Evolutionary conservation across 2,329 filamentous ascomycete species (phyloP).

Genomic region (Colletotrichum somersetense): DNA sequence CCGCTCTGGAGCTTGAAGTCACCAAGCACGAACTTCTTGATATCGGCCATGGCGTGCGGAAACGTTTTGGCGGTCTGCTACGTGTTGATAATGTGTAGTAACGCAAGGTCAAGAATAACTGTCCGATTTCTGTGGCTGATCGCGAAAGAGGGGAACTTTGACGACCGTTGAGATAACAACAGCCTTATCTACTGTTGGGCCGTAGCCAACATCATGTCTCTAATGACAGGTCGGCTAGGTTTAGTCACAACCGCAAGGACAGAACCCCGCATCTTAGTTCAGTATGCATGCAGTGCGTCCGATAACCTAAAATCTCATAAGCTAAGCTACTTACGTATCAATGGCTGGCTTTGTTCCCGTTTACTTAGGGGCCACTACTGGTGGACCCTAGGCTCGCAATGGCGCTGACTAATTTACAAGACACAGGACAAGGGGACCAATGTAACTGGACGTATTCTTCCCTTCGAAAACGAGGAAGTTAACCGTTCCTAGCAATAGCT

Average conservation of each 20-base stretch:
- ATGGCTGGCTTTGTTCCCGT: not conserved
- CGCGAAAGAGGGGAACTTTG: not conserved
- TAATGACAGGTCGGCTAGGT: not conserved
- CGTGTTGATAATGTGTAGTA: too few relatives aligned
- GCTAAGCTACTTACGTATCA: not conserved
- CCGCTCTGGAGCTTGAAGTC: constrained; percentile 77
- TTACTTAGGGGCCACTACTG: not conserved
- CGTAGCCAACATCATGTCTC: not conserved
- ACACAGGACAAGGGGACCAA: not conserved
- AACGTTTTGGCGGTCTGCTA: not conserved
- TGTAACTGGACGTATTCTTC: not conserved
- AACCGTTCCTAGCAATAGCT: too few relatives aligned
- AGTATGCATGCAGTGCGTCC: not conserved
- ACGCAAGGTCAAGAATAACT: not conserved
- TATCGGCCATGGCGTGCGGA: constrained; percentile 15
- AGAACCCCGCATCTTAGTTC: constrained; percentile 8
- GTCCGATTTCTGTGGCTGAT: not conserved
- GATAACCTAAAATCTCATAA: not conserved
- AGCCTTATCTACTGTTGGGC: not conserved
- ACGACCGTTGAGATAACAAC: not conserved
- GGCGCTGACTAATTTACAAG: not conserved
- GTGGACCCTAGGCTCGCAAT: not conserved
- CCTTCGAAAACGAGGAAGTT: too few relatives aligned
- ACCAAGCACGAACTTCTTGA: constrained; percentile 68
- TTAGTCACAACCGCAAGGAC: not conserved